These are phyloP conservation scores for Phanerodontia chrysosporium DNA, from an alignment of 768 basidiomycete genomes.

Conservation along the genomic window DNA sequence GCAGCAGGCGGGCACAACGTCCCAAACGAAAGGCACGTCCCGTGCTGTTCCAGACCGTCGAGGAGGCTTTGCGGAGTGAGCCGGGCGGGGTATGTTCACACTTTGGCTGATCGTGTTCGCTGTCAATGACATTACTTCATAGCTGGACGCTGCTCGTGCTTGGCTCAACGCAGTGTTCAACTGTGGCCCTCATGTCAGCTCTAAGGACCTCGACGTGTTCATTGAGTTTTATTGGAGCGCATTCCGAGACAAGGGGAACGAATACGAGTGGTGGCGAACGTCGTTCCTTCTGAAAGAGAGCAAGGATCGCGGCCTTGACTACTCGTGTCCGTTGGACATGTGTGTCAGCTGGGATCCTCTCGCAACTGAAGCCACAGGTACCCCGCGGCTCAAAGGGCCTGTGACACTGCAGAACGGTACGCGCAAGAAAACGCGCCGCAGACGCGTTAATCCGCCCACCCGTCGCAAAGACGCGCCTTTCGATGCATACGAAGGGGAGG, in stretches of 20 bases:
- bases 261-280: not conserved
- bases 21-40: not conserved
- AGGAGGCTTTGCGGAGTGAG: slow-evolving; percentile 1
- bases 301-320: not conserved
- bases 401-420: not conserved
- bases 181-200: not conserved
- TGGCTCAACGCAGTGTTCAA: slow-evolving; percentile 7
- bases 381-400: not conserved
- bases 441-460: not conserved
- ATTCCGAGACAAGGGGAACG: not conserved
- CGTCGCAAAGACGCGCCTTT: not conserved
- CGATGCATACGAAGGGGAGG: not conserved
- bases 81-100: slow-evolving; percentile 3
- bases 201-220: slow-evolving; percentile 16
- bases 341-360: no score
- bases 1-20: not conserved
- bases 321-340: not conserved
- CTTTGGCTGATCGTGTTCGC: no score
- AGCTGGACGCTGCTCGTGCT: slow-evolving; percentile 8
- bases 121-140: not conserved
- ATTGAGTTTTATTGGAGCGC: slow-evolving; percentile 26
- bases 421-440: not conserved
- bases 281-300: not conserved
- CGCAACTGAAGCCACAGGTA: no score
- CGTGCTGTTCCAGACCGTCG: not conserved